These are phyloP conservation scores for Prunus yedoensis DNA, from an alignment of 331 rosid species.

Conservation along the genomic window DNA sequence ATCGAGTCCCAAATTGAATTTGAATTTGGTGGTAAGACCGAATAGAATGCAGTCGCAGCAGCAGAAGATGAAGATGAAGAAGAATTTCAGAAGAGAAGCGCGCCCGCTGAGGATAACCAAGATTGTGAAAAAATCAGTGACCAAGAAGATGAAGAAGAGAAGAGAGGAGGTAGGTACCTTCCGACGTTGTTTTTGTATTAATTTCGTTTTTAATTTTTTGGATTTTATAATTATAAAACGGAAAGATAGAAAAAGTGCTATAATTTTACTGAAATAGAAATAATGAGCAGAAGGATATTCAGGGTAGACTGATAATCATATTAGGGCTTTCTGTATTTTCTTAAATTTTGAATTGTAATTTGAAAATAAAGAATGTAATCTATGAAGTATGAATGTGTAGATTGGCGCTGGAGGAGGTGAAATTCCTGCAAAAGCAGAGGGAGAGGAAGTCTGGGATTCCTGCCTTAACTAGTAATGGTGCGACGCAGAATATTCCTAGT, in stretches of 20 bases:
- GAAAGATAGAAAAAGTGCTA: background rate
- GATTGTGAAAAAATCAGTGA: conserved; percentile 40
- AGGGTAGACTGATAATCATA: background rate
- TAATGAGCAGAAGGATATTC: background rate
- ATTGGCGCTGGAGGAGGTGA: conserved; percentile 86
- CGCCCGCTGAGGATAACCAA: conserved; percentile 20
- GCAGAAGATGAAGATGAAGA: conserved; percentile 33
- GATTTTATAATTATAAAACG: background rate
- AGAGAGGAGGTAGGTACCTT: conserved; percentile 57
- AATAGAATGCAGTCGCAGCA: conserved; percentile 18
- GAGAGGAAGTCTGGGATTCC: conserved; percentile 82
- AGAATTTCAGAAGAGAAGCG: conserved; percentile 63
- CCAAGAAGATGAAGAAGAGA: conserved; percentile 55
- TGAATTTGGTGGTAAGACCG: background rate
- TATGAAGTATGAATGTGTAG: conserved; percentile 26
- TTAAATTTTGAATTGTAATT: background rate
- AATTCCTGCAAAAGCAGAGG: conserved; percentile 87
- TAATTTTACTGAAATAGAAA: background rate
- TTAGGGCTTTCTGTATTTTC: background rate
- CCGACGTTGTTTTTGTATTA: background rate
- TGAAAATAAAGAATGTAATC: conserved; percentile 9
- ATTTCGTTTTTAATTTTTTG: background rate
- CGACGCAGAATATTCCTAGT: conserved; percentile 3
- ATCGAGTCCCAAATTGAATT: too few species aligned
- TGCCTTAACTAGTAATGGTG: conserved; percentile 41